Percentiles rank a stretch among this genome's conserved stretches.
phyloP scores from a whole-genome alignment of 192 early-diverging fungal genomes.

The Backusella macrospora region DNA sequence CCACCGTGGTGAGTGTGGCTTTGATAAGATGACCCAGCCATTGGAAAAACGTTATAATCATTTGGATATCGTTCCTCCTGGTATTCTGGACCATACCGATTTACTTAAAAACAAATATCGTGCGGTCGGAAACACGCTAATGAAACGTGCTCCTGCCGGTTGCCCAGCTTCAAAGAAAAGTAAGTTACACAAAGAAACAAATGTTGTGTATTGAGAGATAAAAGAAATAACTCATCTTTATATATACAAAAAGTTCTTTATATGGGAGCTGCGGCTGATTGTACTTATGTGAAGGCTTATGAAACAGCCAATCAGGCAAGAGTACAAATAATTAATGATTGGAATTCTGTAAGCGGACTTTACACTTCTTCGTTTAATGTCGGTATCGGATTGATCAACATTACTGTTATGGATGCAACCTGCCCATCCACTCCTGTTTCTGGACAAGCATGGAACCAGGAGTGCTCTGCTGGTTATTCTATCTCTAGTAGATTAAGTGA shows the following conservation, averaged over 20 bases:
- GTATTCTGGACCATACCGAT: not conserved
- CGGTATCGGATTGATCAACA: slow-evolving; percentile 77
- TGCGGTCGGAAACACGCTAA: not conserved
- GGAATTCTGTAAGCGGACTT: slow-evolving; percentile 78
- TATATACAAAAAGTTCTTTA: slow-evolving; percentile 19
- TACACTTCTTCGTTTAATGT: slow-evolving; percentile 90
- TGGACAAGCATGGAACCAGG: slow-evolving; percentile 73
- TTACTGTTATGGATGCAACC: slow-evolving; percentile 66
- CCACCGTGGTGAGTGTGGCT: slow-evolving; percentile 7
- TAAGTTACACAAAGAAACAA: slow-evolving; percentile 1
- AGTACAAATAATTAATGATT: slow-evolving; percentile 78
- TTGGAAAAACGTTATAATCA: slow-evolving; percentile 15
- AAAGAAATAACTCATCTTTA: not conserved
- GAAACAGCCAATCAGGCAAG: slow-evolving; percentile 57
- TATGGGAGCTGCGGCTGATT: slow-evolving; percentile 66
- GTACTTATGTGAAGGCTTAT: slow-evolving; percentile 66
- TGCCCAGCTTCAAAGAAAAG: slow-evolving; percentile 32
- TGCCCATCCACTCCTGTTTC: slow-evolving; percentile 53
- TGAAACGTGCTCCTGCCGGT: slow-evolving; percentile 20
- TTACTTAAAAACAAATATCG: slow-evolving; percentile 12
- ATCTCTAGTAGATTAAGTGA: slow-evolving; percentile 82
- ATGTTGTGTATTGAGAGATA: slow-evolving; percentile 1
- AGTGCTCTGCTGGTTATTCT: slow-evolving; percentile 69
- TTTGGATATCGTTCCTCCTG: not conserved
- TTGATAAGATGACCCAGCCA: slow-evolving; percentile 20